phyloP scores from a whole-genome alignment of 78 protist genomes.

The Chrysochromulina parva region DNA sequence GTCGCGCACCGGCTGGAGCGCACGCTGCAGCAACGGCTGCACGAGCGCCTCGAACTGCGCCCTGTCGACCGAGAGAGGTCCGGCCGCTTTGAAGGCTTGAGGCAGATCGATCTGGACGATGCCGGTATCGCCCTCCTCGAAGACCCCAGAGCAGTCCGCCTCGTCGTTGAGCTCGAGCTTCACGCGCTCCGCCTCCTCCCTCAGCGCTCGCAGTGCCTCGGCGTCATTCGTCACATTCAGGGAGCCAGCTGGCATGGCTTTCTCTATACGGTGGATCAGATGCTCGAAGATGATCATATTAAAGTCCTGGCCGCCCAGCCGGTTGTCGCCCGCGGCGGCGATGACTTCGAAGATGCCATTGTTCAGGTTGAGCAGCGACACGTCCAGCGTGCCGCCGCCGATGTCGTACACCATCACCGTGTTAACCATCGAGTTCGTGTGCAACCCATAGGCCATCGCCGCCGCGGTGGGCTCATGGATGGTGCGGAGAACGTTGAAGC shows the following conservation, averaged over 20 bases:
- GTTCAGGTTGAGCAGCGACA: slow-evolving; percentile 36
- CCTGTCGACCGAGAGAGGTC: neutral
- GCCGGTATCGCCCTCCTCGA: neutral
- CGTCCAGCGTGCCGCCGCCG: slow-evolving; percentile 67
- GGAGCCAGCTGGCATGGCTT: neutral
- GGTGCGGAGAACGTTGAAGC: neutral
- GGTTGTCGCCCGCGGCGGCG: slow-evolving; percentile 48
- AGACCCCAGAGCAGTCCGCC: neutral
- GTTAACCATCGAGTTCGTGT: neutral
- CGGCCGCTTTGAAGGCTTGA: too few relatives aligned
- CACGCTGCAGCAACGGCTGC: slow-evolving; percentile 84
- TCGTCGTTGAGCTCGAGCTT: slow-evolving; percentile 76
- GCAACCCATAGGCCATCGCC: slow-evolving; percentile 47
- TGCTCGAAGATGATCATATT: neutral
- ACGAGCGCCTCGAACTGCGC: slow-evolving; percentile 91
- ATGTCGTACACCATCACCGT: slow-evolving; percentile 48
- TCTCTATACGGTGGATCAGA: neutral
- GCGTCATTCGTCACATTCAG: slow-evolving; percentile 32
- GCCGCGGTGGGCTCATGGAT: slow-evolving; percentile 39
- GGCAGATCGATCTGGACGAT: neutral
- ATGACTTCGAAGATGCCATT: neutral
- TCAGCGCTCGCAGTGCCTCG: slow-evolving; percentile 80
- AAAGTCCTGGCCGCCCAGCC: slow-evolving; percentile 61
- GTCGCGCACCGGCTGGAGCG: slow-evolving; percentile 84
- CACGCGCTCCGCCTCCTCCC: slow-evolving; percentile 89